Conservation (phyloP, 2,329 filamentous ascomycete genomes). For the Cercospora sp. region DNA sequence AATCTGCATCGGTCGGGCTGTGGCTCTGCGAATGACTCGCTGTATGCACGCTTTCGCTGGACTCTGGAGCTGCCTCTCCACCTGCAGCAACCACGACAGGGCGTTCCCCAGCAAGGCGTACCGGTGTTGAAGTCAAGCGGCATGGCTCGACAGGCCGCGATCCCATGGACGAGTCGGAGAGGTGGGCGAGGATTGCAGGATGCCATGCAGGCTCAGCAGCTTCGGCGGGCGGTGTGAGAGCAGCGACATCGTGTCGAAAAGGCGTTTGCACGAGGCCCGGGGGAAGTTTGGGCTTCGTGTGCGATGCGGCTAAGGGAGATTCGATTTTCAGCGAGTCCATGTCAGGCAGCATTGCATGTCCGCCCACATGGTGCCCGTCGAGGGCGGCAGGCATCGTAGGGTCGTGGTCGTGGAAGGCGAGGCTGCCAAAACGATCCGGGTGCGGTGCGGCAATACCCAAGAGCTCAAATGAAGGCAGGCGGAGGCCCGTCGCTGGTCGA, state of each 20-base stretch:
- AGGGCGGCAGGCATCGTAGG: background rate
- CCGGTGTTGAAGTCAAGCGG: background rate
- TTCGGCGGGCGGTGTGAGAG: constrained; percentile 50
- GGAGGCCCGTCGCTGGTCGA: constrained; percentile 42
- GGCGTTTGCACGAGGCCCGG: constrained; percentile 34
- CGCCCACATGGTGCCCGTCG: background rate
- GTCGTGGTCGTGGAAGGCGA: constrained; percentile 26
- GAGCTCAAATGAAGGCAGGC: constrained; percentile 56
- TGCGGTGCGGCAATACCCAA: constrained; percentile 53
- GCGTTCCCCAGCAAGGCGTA: background rate
- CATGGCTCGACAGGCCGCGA: constrained; percentile 45
- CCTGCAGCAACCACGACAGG: background rate
- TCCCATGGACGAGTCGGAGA: constrained; percentile 40
- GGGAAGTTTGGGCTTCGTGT: constrained; percentile 13
- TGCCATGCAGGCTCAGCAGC: constrained; percentile 42
- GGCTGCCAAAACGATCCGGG: constrained; percentile 42
- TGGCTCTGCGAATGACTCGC: background rate
- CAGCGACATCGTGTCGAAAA: constrained; percentile 41
- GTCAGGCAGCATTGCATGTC: constrained; percentile 5
- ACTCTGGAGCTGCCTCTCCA: background rate
- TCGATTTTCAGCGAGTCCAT: constrained; percentile 15
- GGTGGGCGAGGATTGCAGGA: constrained; percentile 38
- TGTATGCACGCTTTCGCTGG: constrained; percentile 2
- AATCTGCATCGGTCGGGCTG: background rate
- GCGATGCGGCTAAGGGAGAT: background rate